These are phyloP conservation scores for Endocalyx cinctus DNA, from an alignment of 2,329 filamentous ascomycete species.

Conservation along the genomic window DNA sequence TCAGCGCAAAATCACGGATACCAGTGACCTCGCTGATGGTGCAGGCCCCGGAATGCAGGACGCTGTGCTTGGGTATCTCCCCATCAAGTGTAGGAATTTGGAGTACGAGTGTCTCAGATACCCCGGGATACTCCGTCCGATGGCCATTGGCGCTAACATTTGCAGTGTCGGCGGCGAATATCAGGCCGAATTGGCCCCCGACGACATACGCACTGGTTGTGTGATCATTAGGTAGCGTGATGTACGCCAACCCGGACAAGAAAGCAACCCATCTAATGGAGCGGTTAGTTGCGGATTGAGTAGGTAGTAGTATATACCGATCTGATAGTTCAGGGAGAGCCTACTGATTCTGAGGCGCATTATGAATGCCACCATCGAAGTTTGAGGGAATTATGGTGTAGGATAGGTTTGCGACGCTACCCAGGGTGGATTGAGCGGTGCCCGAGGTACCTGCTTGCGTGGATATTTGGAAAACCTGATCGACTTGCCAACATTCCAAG, in stretches of 20 bases:
- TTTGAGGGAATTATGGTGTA: slow-evolving; percentile 31
- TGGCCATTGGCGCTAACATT: slow-evolving; percentile 36
- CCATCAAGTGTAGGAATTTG: slow-evolving; percentile 32
- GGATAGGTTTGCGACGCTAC: slow-evolving; percentile 26
- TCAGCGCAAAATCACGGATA: slow-evolving; percentile 8
- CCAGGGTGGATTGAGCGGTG: slow-evolving; percentile 23
- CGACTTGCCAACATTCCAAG: slow-evolving; percentile 40
- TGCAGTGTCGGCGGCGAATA: slow-evolving; percentile 38
- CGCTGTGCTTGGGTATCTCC: slow-evolving; percentile 31
- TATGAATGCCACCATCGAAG: slow-evolving; percentile 36
- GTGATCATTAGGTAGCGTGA: slow-evolving; percentile 33
- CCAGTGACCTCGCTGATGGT: slow-evolving; percentile 14
- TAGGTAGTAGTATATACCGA: no score
- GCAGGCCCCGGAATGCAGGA: slow-evolving; percentile 37
- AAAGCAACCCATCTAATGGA: slow-evolving; percentile 31
- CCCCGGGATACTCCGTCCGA: slow-evolving; percentile 34
- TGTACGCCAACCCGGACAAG: slow-evolving; percentile 34
- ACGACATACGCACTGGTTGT: slow-evolving; percentile 29
- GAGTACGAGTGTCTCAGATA: slow-evolving; percentile 31
- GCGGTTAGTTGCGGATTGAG: no score
- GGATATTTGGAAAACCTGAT: slow-evolving; percentile 29
- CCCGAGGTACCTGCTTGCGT: slow-evolving; percentile 28
- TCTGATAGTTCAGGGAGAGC: no score
- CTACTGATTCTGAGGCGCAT: slow-evolving; percentile 37
- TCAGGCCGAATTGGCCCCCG: slow-evolving; percentile 34